Conservation (phyloP, 1,284 basidiomycete genomes). For the Earliella scabrosa region DNA sequence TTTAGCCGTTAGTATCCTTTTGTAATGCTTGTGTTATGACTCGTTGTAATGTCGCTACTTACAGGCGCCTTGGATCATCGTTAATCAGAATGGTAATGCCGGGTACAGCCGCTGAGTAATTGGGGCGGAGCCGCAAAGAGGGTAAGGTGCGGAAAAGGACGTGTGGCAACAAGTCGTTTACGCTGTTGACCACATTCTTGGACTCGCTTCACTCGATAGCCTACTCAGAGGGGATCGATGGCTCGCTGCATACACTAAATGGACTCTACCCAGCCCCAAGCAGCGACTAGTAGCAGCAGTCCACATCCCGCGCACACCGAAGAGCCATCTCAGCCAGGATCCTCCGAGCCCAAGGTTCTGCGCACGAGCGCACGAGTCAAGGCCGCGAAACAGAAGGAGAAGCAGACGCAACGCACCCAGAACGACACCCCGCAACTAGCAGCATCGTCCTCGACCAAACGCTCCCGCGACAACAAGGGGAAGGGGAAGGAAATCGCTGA, state of each 20-base stretch:
- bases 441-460: constrained; percentile 50
- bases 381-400: constrained; percentile 72
- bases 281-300: constrained; percentile 68
- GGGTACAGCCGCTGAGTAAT: constrained; percentile 21
- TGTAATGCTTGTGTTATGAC: neutral
- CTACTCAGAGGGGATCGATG: constrained; percentile 62
- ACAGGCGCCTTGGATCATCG: no score
- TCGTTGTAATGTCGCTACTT: neutral
- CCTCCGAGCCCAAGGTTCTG: constrained; percentile 51
- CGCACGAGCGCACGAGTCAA: constrained; percentile 79
- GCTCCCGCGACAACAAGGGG: constrained; percentile 64
- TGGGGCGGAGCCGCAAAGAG: constrained; percentile 18
- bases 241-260: constrained; percentile 84
- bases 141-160: constrained; percentile 21
- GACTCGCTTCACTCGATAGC: constrained; percentile 30
- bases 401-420: constrained; percentile 46
- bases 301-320: constrained; percentile 37
- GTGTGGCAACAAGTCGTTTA: constrained; percentile 14
- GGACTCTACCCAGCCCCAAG: constrained; percentile 75
- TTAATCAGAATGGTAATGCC: neutral
- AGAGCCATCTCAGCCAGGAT: constrained; percentile 33
- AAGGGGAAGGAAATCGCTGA: constrained; percentile 64
- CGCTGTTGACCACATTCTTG: constrained; percentile 22
- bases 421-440: constrained; percentile 46
- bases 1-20: neutral